Evolutionary conservation across 1,139 yeast species (phyloP).

Genomic region (Suhomyces bokatorum): DNA sequence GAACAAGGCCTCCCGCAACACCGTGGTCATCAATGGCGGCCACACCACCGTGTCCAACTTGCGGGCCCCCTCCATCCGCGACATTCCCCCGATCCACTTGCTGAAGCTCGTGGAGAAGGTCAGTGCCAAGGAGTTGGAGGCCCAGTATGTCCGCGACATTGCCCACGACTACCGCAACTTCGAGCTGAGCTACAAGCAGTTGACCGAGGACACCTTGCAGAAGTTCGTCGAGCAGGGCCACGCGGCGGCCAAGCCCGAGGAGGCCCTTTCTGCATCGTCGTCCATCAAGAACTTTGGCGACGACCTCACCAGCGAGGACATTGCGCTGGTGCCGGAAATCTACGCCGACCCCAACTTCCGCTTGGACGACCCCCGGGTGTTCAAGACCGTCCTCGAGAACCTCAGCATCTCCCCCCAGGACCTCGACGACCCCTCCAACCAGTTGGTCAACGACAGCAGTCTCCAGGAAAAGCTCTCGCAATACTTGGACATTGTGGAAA

Average conservation of each 20-base stretch:
- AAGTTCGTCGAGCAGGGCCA: slow-evolving; percentile 31
- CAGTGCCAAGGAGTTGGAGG: slow-evolving; percentile 47
- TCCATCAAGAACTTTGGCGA: slow-evolving; percentile 17
- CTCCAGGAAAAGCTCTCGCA: slow-evolving; percentile 81
- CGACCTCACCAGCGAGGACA: slow-evolving; percentile 16
- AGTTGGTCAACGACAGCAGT: slow-evolving; percentile 43
- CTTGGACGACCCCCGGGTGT: slow-evolving; percentile 84
- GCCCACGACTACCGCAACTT: slow-evolving; percentile 57
- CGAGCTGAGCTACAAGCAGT: slow-evolving; percentile 48
- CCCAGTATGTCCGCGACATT: slow-evolving; percentile 41
- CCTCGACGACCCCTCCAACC: slow-evolving; percentile 12
- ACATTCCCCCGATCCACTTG: slow-evolving; percentile 81
- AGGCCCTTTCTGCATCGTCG: slow-evolving; percentile 19
- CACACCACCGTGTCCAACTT: slow-evolving; percentile 44
- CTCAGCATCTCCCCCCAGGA: slow-evolving; percentile 38
- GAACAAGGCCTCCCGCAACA: slow-evolving; percentile 32
- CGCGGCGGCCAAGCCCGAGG: slow-evolving; percentile 8
- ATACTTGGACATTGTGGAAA: slow-evolving; percentile 83
- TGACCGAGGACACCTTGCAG: slow-evolving; percentile 52
- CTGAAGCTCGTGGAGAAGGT: slow-evolving; percentile 56
- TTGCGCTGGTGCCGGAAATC: slow-evolving; percentile 59
- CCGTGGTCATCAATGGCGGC: slow-evolving; percentile 46
- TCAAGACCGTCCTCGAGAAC: slow-evolving; percentile 68
- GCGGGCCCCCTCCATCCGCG: slow-evolving; percentile 71
- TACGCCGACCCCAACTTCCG: slow-evolving; percentile 70